These are phyloP conservation scores for Pisolithus albus DNA, from an alignment of 768 basidiomycete species.

Conservation along the genomic window DNA sequence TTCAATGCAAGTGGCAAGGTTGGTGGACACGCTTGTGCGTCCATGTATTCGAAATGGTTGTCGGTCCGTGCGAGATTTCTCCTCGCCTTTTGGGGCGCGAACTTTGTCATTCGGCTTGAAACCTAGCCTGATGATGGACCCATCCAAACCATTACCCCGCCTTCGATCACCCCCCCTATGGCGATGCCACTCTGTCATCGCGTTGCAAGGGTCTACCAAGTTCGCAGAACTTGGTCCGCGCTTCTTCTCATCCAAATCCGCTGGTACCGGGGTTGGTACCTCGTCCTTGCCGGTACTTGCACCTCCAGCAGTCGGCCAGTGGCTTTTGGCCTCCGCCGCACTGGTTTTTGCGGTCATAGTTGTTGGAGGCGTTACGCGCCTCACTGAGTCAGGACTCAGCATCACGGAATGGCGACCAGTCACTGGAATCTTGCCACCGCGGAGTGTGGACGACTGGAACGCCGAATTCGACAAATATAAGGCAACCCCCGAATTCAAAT, in stretches of 20 bases:
- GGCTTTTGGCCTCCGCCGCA: slow-evolving; percentile 80
- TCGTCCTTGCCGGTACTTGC: slow-evolving; percentile 51
- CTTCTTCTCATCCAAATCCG: slow-evolving; percentile 34
- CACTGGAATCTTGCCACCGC: slow-evolving; percentile 81
- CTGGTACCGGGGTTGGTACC: slow-evolving; percentile 9
- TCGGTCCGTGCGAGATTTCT: background rate
- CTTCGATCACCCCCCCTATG: slow-evolving; percentile 4
- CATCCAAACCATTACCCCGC: slow-evolving; percentile 1
- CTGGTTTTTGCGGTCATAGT: slow-evolving; percentile 90
- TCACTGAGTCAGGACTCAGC: slow-evolving; percentile 95
- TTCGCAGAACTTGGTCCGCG: slow-evolving; percentile 25
- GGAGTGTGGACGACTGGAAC: slow-evolving; percentile 71
- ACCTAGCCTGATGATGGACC: slow-evolving; percentile 1
- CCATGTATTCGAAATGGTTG: slow-evolving; percentile 9
- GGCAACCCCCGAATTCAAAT: slow-evolving; percentile 88
- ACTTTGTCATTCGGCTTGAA: slow-evolving; percentile 2
- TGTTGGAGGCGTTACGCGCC: slow-evolving; percentile 91
- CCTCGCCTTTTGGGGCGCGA: slow-evolving; percentile 4
- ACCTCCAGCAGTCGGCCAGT: slow-evolving; percentile 62
- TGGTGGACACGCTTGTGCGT: slow-evolving; percentile 15
- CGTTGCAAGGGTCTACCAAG: background rate
- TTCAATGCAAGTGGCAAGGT: slow-evolving; percentile 12
- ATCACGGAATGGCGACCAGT: slow-evolving; percentile 98
- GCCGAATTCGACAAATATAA: slow-evolving; percentile 92
- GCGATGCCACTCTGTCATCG: background rate